Percentiles rank a stretch among this genome's conserved stretches.
Conservation (phyloP, 2,329 filamentous ascomycete genomes). For the Chaetomium sp. region DNA sequence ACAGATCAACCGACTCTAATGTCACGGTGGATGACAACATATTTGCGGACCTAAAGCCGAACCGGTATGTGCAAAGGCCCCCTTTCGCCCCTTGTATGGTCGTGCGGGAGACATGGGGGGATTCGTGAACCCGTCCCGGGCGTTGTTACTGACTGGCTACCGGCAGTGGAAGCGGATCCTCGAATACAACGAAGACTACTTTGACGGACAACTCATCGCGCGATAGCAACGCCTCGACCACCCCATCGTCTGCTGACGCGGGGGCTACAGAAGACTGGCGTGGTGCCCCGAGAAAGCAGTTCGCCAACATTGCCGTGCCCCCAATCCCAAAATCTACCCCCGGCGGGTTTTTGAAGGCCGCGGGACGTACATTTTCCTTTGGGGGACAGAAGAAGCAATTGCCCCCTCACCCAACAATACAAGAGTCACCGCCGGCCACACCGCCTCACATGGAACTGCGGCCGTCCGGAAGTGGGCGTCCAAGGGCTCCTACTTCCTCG, state of each 20-base stretch:
- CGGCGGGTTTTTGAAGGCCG: conserved; percentile 48
- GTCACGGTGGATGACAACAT: conserved; percentile 46
- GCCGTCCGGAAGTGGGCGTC: conserved; percentile 38
- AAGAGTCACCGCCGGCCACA: conserved; percentile 31
- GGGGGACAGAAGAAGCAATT: conserved; percentile 48
- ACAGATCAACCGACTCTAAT: conserved; percentile 36
- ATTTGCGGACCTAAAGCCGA: conserved; percentile 49
- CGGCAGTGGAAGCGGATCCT: conserved; percentile 51
- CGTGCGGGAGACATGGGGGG: no score
- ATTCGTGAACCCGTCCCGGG: no score
- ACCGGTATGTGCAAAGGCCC: conserved; percentile 42
- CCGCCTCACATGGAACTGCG: conserved; percentile 30
- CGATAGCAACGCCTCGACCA: conserved; percentile 56
- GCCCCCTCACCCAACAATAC: conserved; percentile 31
- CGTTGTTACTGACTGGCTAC: conserved; percentile 9
- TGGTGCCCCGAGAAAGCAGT: conserved; percentile 32
- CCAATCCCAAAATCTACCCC: conserved; percentile 43
- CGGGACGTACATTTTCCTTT: conserved; percentile 55
- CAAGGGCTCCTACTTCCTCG: conserved; percentile 48
- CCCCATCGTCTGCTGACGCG: conserved; percentile 50
- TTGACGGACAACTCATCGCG: conserved; percentile 56
- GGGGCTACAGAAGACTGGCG: conserved; percentile 37
- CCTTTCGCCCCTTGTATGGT: background rate
- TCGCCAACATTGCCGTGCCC: conserved; percentile 35
- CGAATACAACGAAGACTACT: conserved; percentile 54